Evolutionary conservation across 176 grass and related monocot genomes (phyloP).

Genomic region (Oryza rufipogon): DNA sequence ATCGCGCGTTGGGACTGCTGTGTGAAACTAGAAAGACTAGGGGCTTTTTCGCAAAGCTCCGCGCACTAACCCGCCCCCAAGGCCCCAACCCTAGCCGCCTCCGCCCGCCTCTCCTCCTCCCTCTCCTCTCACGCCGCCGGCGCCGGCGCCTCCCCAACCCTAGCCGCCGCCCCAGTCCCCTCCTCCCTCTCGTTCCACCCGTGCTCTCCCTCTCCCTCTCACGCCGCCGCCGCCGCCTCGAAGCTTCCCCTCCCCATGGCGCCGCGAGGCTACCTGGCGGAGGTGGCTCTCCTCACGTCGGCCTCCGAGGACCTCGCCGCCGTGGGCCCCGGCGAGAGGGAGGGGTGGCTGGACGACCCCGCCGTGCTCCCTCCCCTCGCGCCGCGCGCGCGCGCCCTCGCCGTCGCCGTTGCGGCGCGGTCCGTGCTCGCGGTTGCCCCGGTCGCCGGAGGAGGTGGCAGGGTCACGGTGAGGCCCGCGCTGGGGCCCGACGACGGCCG

Average conservation of each 20-base stretch:
- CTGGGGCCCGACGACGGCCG: slow-evolving; percentile 61
- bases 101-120: no score
- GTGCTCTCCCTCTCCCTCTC: no score
- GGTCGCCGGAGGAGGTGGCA: slow-evolving; percentile 3
- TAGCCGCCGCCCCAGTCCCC: no score
- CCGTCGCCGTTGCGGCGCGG: slow-evolving; percentile 51
- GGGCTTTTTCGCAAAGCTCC: no score
- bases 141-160: no score
- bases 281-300: slow-evolving; percentile 70
- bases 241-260: slow-evolving; percentile 46
- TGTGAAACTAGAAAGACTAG: no score
- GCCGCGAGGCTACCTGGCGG: slow-evolving; percentile 71
- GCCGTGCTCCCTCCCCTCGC: slow-evolving; percentile 66
- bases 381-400: slow-evolving; percentile 52
- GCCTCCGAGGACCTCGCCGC: slow-evolving; percentile 50
- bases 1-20: no score
- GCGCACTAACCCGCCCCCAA: no score
- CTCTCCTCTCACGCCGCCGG: no score
- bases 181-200: no score
- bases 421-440: slow-evolving; percentile 52
- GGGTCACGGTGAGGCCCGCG: slow-evolving; percentile 48
- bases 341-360: slow-evolving; percentile 84
- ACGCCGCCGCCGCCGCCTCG: neutral
- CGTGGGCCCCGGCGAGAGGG: slow-evolving; percentile 67
- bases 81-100: no score